Percentiles rank a stretch among this genome's conserved stretches.
Conservation (phyloP, 495 filamentous ascomycete species). For the Rhypophila decipiens region DNA sequence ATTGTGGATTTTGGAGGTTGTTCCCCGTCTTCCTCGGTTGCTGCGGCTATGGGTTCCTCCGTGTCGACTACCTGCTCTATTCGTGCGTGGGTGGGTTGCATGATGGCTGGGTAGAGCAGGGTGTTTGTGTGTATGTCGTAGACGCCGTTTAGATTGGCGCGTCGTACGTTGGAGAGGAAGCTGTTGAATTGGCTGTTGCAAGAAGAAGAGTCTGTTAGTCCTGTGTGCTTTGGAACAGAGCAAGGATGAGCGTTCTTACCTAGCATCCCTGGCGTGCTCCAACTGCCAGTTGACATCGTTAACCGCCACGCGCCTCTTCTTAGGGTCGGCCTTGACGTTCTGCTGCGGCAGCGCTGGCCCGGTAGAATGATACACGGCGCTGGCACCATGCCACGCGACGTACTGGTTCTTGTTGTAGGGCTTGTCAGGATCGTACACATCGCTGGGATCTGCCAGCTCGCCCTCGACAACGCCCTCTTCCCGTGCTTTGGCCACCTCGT, state of each 20-base stretch:
- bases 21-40: background rate
- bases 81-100: constrained; percentile 81
- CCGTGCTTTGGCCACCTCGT: constrained; percentile 70
- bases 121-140: constrained; percentile 92
- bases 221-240: constrained; percentile 4
- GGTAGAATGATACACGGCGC: constrained; percentile 84
- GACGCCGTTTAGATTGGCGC: constrained; percentile 62
- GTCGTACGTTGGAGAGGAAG: constrained; percentile 55
- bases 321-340: constrained; percentile 62
- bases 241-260: constrained; percentile 48
- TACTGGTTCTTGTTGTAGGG: constrained; percentile 92
- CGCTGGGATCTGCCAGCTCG: constrained; percentile 81
- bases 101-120: constrained; percentile 79
- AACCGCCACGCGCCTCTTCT: constrained; percentile 80
- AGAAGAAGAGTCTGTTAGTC: background rate
- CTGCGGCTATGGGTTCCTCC: constrained; percentile 6
- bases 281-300: constrained; percentile 97
- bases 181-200: constrained; percentile 72
- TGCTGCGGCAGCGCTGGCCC: constrained; percentile 69
- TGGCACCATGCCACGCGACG: constrained; percentile 96
- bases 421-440: constrained; percentile 65
- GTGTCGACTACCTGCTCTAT: constrained; percentile 58
- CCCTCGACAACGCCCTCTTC: constrained; percentile 82
- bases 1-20: constrained; percentile 24
- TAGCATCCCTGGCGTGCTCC: constrained; percentile 85